Evolutionary conservation across 1,284 basidiomycete genomes (phyloP).

Genomic region (Pholiota adiposa): DNA sequence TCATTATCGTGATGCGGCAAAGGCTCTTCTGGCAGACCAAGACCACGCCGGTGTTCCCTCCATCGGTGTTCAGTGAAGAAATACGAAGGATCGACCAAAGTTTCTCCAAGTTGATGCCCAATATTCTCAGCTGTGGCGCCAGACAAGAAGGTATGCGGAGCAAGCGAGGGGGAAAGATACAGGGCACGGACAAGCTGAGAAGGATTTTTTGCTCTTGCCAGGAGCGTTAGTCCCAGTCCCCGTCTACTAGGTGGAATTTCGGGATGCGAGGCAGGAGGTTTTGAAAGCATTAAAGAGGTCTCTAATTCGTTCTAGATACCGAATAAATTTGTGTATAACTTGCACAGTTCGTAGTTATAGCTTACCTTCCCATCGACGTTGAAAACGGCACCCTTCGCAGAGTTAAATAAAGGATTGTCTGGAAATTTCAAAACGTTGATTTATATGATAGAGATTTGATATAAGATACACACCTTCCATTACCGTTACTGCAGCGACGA

Average conservation of each 20-base stretch:
- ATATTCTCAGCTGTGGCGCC: conserved; percentile 65
- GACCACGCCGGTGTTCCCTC: conserved; percentile 72
- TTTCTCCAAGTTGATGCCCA: conserved; percentile 55
- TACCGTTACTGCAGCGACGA: conserved; percentile 70
- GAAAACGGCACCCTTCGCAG: conserved; percentile 81
- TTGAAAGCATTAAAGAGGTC: conserved; percentile 78
- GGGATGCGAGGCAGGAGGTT: conserved; percentile 67
- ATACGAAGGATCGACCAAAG: conserved; percentile 72
- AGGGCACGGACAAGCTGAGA: conserved; percentile 70
- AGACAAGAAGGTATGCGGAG: conserved; percentile 74
- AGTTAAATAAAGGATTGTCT: conserved; percentile 82
- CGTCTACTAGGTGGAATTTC: conserved; percentile 61
- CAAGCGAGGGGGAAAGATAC: conserved; percentile 63
- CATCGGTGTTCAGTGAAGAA: conserved; percentile 77
- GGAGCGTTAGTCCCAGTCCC: conserved; percentile 66
- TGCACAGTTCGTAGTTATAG: background rate
- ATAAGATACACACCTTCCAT: conserved; percentile 64
- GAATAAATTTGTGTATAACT: background rate
- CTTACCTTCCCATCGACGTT: conserved; percentile 75
- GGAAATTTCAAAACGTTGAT: background rate
- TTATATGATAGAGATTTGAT: background rate
- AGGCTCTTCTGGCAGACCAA: conserved; percentile 73
- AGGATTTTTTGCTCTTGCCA: conserved; percentile 74
- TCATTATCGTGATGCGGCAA: conserved; percentile 36
- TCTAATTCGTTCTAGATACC: conserved; percentile 77